Evolutionary conservation across 2,329 filamentous ascomycete genomes (phyloP).

Genomic region (Lachnellula hyalina): DNA sequence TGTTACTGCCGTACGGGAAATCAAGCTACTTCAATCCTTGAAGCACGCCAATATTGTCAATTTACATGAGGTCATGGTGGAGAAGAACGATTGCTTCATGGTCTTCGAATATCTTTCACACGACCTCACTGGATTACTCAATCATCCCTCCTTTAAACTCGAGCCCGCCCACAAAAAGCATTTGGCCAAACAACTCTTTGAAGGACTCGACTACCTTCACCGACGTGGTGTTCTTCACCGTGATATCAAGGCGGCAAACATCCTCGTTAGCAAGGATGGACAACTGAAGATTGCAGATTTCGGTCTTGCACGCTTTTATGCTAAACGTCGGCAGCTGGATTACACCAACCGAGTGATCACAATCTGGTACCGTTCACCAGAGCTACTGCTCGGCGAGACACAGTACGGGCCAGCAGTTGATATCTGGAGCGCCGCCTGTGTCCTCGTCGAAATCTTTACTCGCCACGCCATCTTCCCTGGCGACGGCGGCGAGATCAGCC

Average conservation of each 20-base stretch:
- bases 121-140: slow-evolving; percentile 89
- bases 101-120: slow-evolving; percentile 98
- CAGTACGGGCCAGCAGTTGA: slow-evolving; percentile 86
- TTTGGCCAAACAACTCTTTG: slow-evolving; percentile 85
- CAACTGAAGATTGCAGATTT: slow-evolving; percentile 93
- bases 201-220: slow-evolving; percentile 90
- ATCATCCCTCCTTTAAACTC: slow-evolving; percentile 86
- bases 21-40: slow-evolving; percentile 84
- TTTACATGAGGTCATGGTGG: slow-evolving; percentile 91
- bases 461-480: slow-evolving; percentile 91
- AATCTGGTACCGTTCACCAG: slow-evolving; percentile 93
- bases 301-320: slow-evolving; percentile 91
- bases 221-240: slow-evolving; percentile 89
- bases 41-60: slow-evolving; percentile 78
- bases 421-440: slow-evolving; percentile 95
- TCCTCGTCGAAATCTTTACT: slow-evolving; percentile 94
- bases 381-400: slow-evolving; percentile 85
- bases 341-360: slow-evolving; percentile 99
- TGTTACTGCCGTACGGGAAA: slow-evolving; percentile 84
- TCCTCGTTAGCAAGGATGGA: slow-evolving; percentile 84
- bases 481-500: slow-evolving; percentile 90
- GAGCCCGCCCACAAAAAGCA: slow-evolving; percentile 87
- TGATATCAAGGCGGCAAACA: slow-evolving; percentile 98
- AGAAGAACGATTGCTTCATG: slow-evolving; percentile 99
- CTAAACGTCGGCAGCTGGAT: slow-evolving; percentile 84